Percentiles rank a stretch among this genome's conserved stretches.
Evolutionary conservation across 2,329 filamentous ascomycete species (phyloP).

Genomic region (Clonostachys rosea): DNA sequence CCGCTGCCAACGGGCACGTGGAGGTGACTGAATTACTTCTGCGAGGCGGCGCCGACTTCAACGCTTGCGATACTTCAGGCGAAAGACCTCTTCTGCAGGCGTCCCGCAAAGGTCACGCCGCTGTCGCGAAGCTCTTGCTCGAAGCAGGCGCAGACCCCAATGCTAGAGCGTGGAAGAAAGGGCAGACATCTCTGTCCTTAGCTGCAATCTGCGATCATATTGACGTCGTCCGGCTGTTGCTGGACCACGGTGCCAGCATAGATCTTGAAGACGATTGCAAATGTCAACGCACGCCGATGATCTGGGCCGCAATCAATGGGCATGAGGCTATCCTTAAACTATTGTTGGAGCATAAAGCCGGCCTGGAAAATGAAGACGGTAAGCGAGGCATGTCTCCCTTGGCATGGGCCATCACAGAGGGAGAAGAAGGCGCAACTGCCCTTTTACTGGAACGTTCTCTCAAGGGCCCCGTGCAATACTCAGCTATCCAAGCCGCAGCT

Average conservation of each 20-base stretch:
- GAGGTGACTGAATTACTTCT: background rate
- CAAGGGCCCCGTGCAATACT: too few relatives aligned
- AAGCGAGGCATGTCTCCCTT: too few relatives aligned
- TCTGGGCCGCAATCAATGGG: background rate
- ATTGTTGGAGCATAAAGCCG: background rate
- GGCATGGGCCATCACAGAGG: too few relatives aligned
- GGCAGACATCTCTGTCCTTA: background rate
- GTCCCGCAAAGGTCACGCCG: background rate
- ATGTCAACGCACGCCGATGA: background rate
- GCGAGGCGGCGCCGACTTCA: background rate
- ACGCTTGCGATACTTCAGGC: constrained; percentile 21
- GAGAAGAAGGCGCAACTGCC: too few relatives aligned
- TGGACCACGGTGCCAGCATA: background rate
- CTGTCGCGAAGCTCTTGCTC: background rate
- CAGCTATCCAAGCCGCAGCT: too few relatives aligned
- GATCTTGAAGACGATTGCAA: background rate
- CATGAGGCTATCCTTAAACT: background rate
- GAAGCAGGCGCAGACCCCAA: background rate
- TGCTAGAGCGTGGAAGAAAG: background rate
- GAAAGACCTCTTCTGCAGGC: background rate
- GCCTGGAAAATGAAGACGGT: background rate
- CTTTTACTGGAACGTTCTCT: too few relatives aligned
- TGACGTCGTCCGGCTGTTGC: background rate
- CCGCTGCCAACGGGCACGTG: background rate
- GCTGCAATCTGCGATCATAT: background rate